Base-by-base conservation (phyloP, 768 basidiomycete species). In the Mycena haematopus region DNA sequence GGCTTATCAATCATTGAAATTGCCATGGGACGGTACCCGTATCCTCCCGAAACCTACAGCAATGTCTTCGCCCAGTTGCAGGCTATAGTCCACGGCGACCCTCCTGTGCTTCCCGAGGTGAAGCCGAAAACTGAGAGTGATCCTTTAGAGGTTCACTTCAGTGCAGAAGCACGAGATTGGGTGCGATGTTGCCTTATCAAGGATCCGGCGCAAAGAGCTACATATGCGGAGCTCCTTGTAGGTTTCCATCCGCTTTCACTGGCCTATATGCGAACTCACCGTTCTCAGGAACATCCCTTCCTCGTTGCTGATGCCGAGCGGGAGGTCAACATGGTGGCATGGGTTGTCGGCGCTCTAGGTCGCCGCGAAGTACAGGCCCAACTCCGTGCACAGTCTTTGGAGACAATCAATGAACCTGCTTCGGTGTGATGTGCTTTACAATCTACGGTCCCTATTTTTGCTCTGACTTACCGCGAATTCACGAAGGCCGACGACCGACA, bases 51-150 rank as follows among this genome's bases (percentile, higher is more conserved):
- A 78, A 96, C 95, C 8, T 99, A 97, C 74, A 86, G 88, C 61
- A 98, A 98, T 74, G 95, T 98, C 17, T 97, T 99, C 76, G 96
- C 96, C 2, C 96, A 99, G 71, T 68, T 86, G 42, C 93, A 90
- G n/a, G 96, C 96, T 4, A 99, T 99, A 65, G 95, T 99, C 2
- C 89, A 97, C 66, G 96, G 95, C 0, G 92, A 95, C 58, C 91
- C 95, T 11, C 96, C 96, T 5, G 87, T 86, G 36, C 78, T 99
- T 33, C 96, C 96, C 0, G 85, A 84, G 21, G 83, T 86, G 1
- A 79, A 78, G 1, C 93, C 88, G 75, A 47, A 15, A 52, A 60
- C 66, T 6, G 66, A 63, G 1, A 52, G 10, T 19, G 66, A 67
- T 46, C 46, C 52, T 17, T 21, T 63, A 1, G 66, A 67, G 33